Base-by-base conservation (phyloP, 371 early-diverging fungal genomes). In the Mortierella sp. region DNA sequence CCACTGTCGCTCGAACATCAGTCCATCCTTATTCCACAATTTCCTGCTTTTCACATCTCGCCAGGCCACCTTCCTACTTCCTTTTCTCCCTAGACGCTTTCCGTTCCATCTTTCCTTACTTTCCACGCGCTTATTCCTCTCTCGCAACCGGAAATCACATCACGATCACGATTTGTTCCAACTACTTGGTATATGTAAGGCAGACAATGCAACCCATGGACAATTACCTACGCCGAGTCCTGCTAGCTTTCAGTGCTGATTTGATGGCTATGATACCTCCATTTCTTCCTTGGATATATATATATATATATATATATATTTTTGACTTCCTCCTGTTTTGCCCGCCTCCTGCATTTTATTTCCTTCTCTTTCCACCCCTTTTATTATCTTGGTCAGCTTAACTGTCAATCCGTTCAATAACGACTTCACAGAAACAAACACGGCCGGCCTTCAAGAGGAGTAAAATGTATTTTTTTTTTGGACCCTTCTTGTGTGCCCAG, bases 141-240 rank as follows among this genome's bases (percentile, higher is more conserved):
- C 34, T 66, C 28, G 26, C 51, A 45, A 29, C 58, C 22, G 65
- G 64, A 51, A 29, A 55, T 15, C 63, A 31, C 43, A 67, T 68
- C 63, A 64, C 75, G 66, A 76, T 76, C 76, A 32, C 68, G 40
- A 71, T 70, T 64, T 58, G 55, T 58, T 57, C 76, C 68, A 64
- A 22, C 64, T 45, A 37, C 40, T 54, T 54, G 19, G 61, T 70
- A 45, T 57, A 71, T 63, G 64, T 76, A 64, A 74, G 49, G 63
- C 49, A 57, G 34, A 63, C 57, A 23, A 19, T 26, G 43, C 55
- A 37, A 58, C 7, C 4, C 31, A 13, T 55, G 15, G 17, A 10
- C 26, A 55, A n/a, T 26, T 10, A 19, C 23, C 2, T 55, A 29
- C 55, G 31, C 10, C 28, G 32, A 55, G 28, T 26, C 37, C 26